Percentiles rank a stretch among this genome's conserved stretches.
Evolutionary conservation across 805 yeast genomes (phyloP).

Genomic region (Cyberlindnera mrakii): DNA sequence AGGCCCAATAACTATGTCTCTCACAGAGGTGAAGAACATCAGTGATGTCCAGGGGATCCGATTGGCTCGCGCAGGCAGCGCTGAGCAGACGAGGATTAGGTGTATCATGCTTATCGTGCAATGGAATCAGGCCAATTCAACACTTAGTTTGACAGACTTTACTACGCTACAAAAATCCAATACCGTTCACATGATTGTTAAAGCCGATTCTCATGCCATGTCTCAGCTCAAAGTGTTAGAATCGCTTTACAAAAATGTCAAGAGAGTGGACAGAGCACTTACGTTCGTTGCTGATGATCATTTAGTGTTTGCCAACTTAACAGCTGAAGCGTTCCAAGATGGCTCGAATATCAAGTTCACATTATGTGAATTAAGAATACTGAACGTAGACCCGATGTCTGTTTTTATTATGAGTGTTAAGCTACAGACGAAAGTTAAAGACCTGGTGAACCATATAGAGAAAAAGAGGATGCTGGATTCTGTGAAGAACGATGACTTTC

Average conservation of each 20-base stretch:
- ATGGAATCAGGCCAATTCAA: not conserved
- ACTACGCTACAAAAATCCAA: not conserved
- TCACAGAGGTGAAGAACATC: slow-evolving; percentile 3
- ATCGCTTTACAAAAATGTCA: not conserved
- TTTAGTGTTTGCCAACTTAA: not conserved
- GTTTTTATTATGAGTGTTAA: not conserved
- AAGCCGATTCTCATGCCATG: not conserved
- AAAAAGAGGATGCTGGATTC: not conserved
- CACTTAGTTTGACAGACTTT: slow-evolving; percentile 7
- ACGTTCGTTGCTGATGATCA: not conserved
- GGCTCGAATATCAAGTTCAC: not conserved
- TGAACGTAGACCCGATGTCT: not conserved
- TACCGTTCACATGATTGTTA: not conserved
- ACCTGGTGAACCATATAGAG: not conserved
- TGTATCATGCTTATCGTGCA: not conserved
- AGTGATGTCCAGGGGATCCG: not conserved
- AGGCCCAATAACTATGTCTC: not conserved
- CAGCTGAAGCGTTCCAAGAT: not conserved
- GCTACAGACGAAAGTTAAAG: not conserved
- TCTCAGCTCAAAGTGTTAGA: not conserved
- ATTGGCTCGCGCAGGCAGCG: not conserved
- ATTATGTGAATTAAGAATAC: not conserved
- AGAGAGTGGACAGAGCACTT: not conserved
- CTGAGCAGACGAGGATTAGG: not conserved
- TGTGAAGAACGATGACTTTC: slow-evolving; percentile 4